Conservation (phyloP, 2,329 filamentous ascomycete genomes). For the Arthrobotrys megalospora region DNA sequence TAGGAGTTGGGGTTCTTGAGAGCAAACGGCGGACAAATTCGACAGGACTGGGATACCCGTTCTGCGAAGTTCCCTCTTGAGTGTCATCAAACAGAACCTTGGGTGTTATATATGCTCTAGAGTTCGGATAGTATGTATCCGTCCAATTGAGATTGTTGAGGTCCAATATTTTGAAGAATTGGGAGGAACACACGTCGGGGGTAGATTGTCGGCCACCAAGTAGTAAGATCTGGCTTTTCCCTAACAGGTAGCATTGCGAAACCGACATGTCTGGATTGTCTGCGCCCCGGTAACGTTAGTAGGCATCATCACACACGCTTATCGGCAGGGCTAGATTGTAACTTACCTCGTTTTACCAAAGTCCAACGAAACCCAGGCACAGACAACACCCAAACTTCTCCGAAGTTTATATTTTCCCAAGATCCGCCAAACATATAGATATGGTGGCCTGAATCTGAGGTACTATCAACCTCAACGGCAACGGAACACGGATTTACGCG, state of each 20-base stretch:
- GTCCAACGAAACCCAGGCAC: constrained; percentile 36
- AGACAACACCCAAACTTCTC: constrained; percentile 31
- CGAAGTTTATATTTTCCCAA: not conserved
- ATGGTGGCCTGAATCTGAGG: constrained; percentile 1
- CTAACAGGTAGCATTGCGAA: constrained; percentile 14
- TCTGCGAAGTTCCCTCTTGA: not conserved
- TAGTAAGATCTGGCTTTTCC: constrained; percentile 22
- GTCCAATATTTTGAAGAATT: constrained; percentile 26
- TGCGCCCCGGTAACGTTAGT: not conserved
- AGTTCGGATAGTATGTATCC: constrained; percentile 1
- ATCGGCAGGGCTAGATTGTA: not conserved
- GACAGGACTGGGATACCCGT: not conserved
- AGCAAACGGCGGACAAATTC: not conserved
- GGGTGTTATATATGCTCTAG: not conserved
- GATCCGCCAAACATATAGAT: constrained; percentile 43
- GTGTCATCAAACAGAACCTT: not conserved
- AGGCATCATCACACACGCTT: not conserved
- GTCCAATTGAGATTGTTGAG: constrained; percentile 18
- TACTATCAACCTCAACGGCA: not conserved
- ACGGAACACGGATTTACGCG: constrained; percentile 31
- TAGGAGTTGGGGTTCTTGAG: not conserved
- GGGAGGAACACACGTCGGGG: not conserved
- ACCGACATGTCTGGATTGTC: not conserved
- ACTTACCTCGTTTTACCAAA: constrained; percentile 19
- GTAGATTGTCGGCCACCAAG: not conserved